These are phyloP conservation scores for Aspergillus carbonarius DNA, from an alignment of 2,329 filamentous ascomycete genomes.

Conservation along the genomic window DNA sequence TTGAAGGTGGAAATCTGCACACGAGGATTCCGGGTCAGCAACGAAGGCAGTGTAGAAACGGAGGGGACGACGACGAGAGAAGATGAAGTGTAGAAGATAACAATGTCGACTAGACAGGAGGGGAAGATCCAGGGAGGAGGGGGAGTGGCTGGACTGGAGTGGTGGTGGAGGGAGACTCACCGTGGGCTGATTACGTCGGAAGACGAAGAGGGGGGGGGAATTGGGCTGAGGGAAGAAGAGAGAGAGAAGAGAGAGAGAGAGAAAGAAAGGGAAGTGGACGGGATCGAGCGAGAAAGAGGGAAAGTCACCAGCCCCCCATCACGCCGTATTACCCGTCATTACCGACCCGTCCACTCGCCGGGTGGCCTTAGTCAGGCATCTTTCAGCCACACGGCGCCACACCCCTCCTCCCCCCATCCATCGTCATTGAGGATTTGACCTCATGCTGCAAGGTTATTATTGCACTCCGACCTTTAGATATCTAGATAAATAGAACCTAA, in stretches of 20 bases:
- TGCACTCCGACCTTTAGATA: too few relatives aligned
- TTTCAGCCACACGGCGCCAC: not conserved
- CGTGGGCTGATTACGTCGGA: conserved; percentile 34
- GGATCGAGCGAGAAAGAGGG: not conserved
- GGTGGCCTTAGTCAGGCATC: not conserved
- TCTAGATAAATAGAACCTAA: not conserved
- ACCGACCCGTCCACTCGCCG: not conserved
- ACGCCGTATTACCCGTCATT: not conserved
- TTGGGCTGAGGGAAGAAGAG: conserved; percentile 17
- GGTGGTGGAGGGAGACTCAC: conserved; percentile 15
- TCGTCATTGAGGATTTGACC: not conserved
- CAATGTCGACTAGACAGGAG: conserved; percentile 2
- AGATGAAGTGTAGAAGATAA: not conserved
- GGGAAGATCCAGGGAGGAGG: conserved; percentile 5
- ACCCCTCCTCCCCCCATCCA: not conserved
- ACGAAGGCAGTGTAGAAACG: not conserved
- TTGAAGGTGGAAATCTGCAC: conserved; percentile 20
- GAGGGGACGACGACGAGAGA: not conserved
- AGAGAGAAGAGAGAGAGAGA: conserved; percentile 7
- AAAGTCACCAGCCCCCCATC: not conserved
- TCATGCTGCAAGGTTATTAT: too few relatives aligned
- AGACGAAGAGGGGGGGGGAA: conserved; percentile 18
- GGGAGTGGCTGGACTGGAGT: conserved; percentile 9
- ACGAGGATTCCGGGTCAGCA: conserved; percentile 11
- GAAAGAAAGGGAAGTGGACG: conserved; percentile 3